A percentile compares a stretch with the other conserved stretches of the same genome.
phyloP scores from a whole-genome alignment of 2,329 filamentous ascomycete species.

The Verticillium klebahnii region DNA sequence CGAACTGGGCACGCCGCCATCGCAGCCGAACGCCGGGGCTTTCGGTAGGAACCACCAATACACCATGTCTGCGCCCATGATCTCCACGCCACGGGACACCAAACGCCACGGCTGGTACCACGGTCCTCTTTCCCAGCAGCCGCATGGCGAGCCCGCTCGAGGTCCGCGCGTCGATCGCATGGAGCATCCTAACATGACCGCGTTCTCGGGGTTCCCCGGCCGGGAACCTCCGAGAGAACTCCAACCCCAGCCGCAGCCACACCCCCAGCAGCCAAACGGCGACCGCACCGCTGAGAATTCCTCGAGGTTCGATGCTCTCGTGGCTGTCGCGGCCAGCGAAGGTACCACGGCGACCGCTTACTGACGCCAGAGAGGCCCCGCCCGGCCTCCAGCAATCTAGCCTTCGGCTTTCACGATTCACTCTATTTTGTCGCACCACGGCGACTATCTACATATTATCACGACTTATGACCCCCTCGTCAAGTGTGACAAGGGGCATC shows the following conservation, averaged over 20 bases:
- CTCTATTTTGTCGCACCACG: background rate
- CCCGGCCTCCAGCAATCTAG: background rate
- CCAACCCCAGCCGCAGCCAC: constrained; percentile 14
- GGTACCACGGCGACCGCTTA: constrained; percentile 37
- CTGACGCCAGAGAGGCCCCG: constrained; percentile 12
- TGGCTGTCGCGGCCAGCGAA: constrained; percentile 40
- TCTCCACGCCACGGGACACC: constrained; percentile 51
- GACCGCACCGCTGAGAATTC: constrained; percentile 25
- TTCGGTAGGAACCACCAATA: constrained; percentile 40
- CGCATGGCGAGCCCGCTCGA: constrained; percentile 11
- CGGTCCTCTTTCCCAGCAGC: constrained; percentile 32
- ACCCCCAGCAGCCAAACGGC: constrained; percentile 7
- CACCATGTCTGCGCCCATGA: constrained; percentile 54
- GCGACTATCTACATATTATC: background rate
- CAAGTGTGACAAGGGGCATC: background rate
- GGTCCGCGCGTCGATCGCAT: constrained; percentile 49
- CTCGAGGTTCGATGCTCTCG: constrained; percentile 38
- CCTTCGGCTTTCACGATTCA: background rate
- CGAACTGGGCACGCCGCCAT: constrained; percentile 39
- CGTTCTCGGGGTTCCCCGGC: constrained; percentile 46
- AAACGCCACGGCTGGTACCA: constrained; percentile 74
- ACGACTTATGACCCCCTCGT: background rate
- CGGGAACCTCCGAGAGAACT: constrained; percentile 19
- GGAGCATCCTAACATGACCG: constrained; percentile 51
- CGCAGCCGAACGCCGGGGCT: constrained; percentile 2